Evolutionary conservation across 441 rosid genomes (phyloP).

Genomic region (Populus hybrid): DNA sequence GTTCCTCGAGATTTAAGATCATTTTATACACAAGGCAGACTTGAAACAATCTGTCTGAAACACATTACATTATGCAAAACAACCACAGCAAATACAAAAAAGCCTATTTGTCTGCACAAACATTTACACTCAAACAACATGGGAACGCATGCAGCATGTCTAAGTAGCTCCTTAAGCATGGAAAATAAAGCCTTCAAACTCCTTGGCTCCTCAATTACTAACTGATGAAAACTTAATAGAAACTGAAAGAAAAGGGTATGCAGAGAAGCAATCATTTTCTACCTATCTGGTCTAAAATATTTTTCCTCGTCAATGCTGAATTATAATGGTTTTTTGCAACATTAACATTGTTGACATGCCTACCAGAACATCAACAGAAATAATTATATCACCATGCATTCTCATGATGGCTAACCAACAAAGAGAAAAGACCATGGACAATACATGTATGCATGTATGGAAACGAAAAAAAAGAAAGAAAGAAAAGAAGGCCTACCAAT

Average conservation of each 20-base stretch:
- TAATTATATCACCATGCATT: not conserved
- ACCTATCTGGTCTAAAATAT: not conserved
- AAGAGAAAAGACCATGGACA: not conserved
- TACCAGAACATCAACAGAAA: not conserved
- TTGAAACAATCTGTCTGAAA: not conserved
- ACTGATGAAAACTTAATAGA: not conserved
- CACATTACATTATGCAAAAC: not conserved
- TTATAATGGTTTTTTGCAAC: not conserved
- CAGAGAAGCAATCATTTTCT: not conserved
- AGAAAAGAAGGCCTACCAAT: conserved; percentile 50
- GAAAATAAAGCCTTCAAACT: not conserved
- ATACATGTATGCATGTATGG: not conserved
- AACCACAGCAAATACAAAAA: not conserved
- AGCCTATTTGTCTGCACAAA: not conserved
- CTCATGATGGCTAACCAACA: not conserved
- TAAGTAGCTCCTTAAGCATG: not conserved
- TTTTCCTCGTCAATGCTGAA: not conserved
- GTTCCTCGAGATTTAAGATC: not conserved
- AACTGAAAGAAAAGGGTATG: not conserved
- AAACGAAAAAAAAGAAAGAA: not conserved
- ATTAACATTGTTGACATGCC: not conserved
- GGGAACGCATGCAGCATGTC: not conserved
- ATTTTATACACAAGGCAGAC: not conserved
- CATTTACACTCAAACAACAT: not conserved
- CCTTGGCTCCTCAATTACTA: not conserved